phyloP scores from a whole-genome alignment of 2,329 filamentous ascomycete species.

The Penicillium sumatraense region DNA sequence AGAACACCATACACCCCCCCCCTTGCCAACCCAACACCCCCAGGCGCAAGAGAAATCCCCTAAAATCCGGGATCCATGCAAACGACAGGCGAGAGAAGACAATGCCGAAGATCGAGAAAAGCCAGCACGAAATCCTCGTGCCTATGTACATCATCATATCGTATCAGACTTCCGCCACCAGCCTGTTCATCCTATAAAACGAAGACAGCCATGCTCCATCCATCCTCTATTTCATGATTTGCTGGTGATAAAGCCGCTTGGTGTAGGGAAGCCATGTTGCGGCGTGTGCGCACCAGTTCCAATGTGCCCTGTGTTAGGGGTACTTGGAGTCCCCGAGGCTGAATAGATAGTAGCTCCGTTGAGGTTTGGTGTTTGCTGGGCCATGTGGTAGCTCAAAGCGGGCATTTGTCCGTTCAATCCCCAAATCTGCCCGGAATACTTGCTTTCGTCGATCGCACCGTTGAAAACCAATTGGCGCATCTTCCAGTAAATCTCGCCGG shows the following conservation, averaged over 20 bases:
- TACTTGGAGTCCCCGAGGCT: conserved; percentile 65
- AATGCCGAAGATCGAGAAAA: conserved; percentile 31
- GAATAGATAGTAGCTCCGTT: conserved; percentile 59
- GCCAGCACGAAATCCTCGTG: conserved; percentile 33
- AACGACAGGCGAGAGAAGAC: conserved; percentile 29
- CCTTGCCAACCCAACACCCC: conserved; percentile 31
- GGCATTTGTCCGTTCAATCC: conserved; percentile 77
- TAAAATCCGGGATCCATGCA: conserved; percentile 26
- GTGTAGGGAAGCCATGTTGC: conserved; percentile 69
- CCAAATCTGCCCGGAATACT: conserved; percentile 91
- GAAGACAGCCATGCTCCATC: background rate
- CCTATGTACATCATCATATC: conserved; percentile 46
- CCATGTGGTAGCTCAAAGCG: conserved; percentile 51
- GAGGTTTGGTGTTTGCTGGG: conserved; percentile 58
- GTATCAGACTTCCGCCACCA: conserved; percentile 23
- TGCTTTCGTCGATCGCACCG: conserved; percentile 73
- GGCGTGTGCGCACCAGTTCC: conserved; percentile 53
- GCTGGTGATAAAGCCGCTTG: conserved; percentile 68
- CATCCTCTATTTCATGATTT: conserved; percentile 31
- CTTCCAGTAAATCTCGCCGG: conserved; percentile 92
- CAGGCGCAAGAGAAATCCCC: conserved; percentile 27
- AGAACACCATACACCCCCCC: conserved; percentile 40
- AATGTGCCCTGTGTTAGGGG: conserved; percentile 63
- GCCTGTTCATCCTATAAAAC: background rate
- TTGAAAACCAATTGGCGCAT: conserved; percentile 88